Percentiles rank a stretch among this genome's conserved stretches.
phyloP scores from a whole-genome alignment of 2,329 filamentous ascomycete species.

The Alternaria brassicicola region DNA sequence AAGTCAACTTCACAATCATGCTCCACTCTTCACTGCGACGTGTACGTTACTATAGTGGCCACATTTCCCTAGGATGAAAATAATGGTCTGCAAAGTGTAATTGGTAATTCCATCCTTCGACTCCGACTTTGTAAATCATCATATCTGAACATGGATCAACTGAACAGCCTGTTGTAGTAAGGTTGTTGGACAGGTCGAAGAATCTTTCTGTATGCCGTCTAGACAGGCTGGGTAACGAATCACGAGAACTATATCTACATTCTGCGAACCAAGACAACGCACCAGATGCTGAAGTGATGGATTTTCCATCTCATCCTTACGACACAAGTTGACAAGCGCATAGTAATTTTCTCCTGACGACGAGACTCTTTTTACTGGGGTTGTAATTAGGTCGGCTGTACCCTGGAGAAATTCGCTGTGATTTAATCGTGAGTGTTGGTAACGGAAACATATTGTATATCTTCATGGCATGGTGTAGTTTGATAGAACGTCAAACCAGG shows the following conservation, averaged over 20 bases:
- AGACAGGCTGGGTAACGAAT: background rate
- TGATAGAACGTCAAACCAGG: no score
- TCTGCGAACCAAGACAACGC: background rate
- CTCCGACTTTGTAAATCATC: background rate
- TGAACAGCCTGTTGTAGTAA: background rate
- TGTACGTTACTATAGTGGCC: background rate
- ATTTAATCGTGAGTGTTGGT: no score
- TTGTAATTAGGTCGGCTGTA: no score
- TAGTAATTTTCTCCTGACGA: background rate
- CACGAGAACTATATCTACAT: background rate
- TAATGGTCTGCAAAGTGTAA: background rate
- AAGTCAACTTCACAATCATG: background rate
- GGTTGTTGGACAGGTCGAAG: background rate
- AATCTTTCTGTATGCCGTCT: background rate
- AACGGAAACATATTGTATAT: no score
- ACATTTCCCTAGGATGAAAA: background rate
- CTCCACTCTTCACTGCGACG: background rate
- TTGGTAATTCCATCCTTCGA: background rate
- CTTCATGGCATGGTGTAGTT: no score
- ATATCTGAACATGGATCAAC: background rate
- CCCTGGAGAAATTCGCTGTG: no score
- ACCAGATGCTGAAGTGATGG: background rate
- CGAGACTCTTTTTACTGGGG: no score
- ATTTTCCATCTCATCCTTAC: background rate
- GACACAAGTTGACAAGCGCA: background rate